These are phyloP conservation scores for Aspergillus tamarii DNA, from an alignment of 2,329 filamentous ascomycete species.

Conservation along the genomic window DNA sequence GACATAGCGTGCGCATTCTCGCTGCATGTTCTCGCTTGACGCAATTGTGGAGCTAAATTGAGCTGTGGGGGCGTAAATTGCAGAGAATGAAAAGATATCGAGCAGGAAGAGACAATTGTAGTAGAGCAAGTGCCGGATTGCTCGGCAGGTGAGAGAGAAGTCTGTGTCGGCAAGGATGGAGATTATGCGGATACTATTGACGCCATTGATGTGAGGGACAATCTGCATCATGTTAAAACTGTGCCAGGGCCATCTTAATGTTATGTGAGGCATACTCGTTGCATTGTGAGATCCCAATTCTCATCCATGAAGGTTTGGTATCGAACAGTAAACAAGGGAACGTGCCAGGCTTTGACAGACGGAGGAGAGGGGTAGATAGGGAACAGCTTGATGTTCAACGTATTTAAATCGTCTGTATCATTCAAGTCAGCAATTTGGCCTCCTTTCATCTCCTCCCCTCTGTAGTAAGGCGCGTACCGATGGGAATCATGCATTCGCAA, in stretches of 20 bases:
- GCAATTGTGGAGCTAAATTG: slow-evolving; percentile 77
- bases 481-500: slow-evolving; percentile 97
- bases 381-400: slow-evolving; percentile 94
- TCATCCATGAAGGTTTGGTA: slow-evolving; percentile 57
- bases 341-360: slow-evolving; percentile 82
- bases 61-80: slow-evolving; percentile 82
- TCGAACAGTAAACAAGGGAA: slow-evolving; percentile 73
- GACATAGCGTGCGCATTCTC: slow-evolving; percentile 87
- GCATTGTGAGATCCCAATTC: slow-evolving; percentile 59
- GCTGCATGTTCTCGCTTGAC: slow-evolving; percentile 74
- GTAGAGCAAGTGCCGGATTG: slow-evolving; percentile 86
- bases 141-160: slow-evolving; percentile 80
- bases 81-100: slow-evolving; percentile 92
- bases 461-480: slow-evolving; percentile 61
- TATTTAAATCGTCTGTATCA: slow-evolving; percentile 79
- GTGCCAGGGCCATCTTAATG: background rate
- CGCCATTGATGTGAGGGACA: slow-evolving; percentile 84
- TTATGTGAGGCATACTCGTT: slow-evolving; percentile 41
- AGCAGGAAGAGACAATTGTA: slow-evolving; percentile 89
- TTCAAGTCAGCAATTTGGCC: slow-evolving; percentile 13
- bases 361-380: slow-evolving; percentile 78
- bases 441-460: background rate
- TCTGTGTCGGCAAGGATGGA: slow-evolving; percentile 84
- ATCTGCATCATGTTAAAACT: slow-evolving; percentile 54
- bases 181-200: slow-evolving; percentile 86